Conservation (phyloP, 2,329 filamentous ascomycete genomes). For the Neopestalotiopsis clavispora region DNA sequence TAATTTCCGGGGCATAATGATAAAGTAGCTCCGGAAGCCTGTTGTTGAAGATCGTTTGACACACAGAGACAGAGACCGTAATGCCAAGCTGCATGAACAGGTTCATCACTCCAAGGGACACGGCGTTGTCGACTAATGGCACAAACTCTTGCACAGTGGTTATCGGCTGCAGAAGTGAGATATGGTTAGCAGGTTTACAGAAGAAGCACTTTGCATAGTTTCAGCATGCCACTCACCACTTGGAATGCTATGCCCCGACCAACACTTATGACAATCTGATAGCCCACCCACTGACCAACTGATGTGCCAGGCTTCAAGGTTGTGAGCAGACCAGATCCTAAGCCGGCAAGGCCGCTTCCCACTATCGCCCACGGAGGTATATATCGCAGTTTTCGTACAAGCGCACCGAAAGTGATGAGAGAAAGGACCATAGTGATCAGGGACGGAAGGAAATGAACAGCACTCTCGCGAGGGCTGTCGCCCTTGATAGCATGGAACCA, state of each 20-base stretch:
- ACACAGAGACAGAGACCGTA: not conserved
- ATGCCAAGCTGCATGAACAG: not conserved
- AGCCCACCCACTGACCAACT: not conserved
- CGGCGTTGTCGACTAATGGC: not conserved
- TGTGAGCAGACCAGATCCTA: not conserved
- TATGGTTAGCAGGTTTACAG: too few relatives aligned
- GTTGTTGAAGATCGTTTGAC: not conserved
- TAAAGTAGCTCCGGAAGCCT: not conserved
- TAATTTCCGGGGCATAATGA: not conserved
- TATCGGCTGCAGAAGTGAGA: too few relatives aligned
- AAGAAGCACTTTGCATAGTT: too few relatives aligned
- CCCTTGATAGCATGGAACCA: slow-evolving; percentile 7
- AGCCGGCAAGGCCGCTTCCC: not conserved
- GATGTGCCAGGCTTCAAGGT: not conserved
- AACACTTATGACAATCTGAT: not conserved
- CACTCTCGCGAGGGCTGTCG: not conserved
- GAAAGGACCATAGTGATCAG: not conserved
- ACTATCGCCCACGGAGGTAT: not conserved
- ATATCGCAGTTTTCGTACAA: not conserved
- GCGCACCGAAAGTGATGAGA: not conserved
- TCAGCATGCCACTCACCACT: too few relatives aligned
- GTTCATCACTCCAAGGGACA: not conserved
- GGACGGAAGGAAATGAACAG: not conserved
- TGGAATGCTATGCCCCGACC: not conserved
- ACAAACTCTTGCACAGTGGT: not conserved